These are phyloP conservation scores for Dentipellis sp. DNA, from an alignment of 768 basidiomycete genomes.

Conservation along the genomic window DNA sequence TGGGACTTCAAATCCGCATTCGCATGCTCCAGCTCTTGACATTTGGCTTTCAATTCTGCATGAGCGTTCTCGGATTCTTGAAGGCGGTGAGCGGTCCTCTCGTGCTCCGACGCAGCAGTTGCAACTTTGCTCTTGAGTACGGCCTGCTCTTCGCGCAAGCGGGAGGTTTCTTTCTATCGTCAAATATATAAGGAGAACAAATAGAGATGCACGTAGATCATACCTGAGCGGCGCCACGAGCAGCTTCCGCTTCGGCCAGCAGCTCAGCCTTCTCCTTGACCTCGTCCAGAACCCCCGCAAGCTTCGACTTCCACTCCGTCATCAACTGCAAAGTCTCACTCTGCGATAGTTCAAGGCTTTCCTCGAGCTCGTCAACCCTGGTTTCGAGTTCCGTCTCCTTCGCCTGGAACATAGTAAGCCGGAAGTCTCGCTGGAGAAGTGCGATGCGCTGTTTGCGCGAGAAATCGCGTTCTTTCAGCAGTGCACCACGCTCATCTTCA, in stretches of 20 bases:
- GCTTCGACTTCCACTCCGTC: conserved; percentile 38
- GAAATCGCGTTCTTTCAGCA: conserved; percentile 45
- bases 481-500: conserved; percentile 41
- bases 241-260: conserved; percentile 19
- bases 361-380: conserved; percentile 43
- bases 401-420: conserved; percentile 58
- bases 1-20: conserved; percentile 51
- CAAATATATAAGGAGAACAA: neutral
- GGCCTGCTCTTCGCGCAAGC: conserved; percentile 41
- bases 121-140: conserved; percentile 38
- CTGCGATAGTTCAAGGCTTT: conserved; percentile 24
- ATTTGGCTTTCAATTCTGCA: conserved; percentile 43
- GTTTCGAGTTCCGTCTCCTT: conserved; percentile 52
- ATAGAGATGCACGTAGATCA: conserved; percentile 17
- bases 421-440: conserved; percentile 53
- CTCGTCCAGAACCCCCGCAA: conserved; percentile 25
- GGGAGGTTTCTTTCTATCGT: conserved; percentile 28
- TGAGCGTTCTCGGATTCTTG: conserved; percentile 46
- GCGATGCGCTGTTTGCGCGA: conserved; percentile 49
- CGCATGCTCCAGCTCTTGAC: conserved; percentile 49
- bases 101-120: conserved; percentile 40
- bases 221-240: conserved; percentile 20
- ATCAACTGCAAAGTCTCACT: conserved; percentile 18
- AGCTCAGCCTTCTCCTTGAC: conserved; percentile 35
- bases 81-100: conserved; percentile 47